Base-by-base conservation (phyloP, 768 basidiomycete species). In the Termitomyces sp. region DNA sequence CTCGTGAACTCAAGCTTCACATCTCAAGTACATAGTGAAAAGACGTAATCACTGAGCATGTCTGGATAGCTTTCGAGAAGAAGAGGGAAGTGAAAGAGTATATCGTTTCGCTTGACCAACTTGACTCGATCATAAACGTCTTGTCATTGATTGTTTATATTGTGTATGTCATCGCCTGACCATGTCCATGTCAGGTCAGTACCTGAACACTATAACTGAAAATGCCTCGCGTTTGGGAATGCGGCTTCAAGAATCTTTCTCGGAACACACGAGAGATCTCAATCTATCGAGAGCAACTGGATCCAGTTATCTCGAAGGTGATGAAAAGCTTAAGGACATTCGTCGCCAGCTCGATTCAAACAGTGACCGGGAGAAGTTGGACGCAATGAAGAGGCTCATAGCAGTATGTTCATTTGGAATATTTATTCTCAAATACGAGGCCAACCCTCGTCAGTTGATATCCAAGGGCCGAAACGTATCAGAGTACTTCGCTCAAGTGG, bases 401-500 rank as follows among this genome's bases (percentile, higher is more conserved):
- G 96, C 94, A 43, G 95, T 97, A 68, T 64, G 89, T 79, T 21
- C n/a, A 47, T 12, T 27, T 28, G 25, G 41, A 25, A 19, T 21
- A 30, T 46, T 14, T 30, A 32, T 44, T 50, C 23, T 16, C 34
- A 37, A 50, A 7, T 19, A 48, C 23, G 42, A 17, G 49, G 53
- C 30, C 21, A 37, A 55, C 52, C 52, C 37, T 45, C n/a, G 37
- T 40, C 66, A 94, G 92, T 82, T 96, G 70, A 95, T 96, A 54
- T 94, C 91, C 39, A 95, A 96, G 76, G 87, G 88, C 48, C 86
- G 91, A 53, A 88, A 93, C 62, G 91, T 97, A 61, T 88, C 94
- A 25, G 83, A 88, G 59, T 95, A 94, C 80, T 98, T 98, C 66
- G 91, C 97, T 5, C 90, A 91, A 66, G 97, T 99, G 27, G 94